Conservation (phyloP, 1,284 basidiomycete genomes). For the Microbotryum intermedium region DNA sequence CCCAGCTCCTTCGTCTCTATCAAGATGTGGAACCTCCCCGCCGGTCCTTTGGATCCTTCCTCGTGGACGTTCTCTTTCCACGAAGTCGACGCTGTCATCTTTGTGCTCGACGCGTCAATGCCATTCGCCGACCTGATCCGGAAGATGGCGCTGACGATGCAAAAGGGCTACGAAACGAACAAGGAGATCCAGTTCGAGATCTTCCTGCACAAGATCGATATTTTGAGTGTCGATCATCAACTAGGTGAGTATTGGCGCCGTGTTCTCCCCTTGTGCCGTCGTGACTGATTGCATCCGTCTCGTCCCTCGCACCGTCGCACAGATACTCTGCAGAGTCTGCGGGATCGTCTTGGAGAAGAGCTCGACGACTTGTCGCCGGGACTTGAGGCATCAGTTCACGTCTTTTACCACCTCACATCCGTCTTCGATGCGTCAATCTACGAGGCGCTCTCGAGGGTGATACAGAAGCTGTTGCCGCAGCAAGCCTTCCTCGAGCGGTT, state of each 20-base stretch:
- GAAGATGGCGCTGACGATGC: slow-evolving; percentile 35
- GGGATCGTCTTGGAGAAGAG: slow-evolving; percentile 72
- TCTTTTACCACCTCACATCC: slow-evolving; percentile 70
- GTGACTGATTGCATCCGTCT: neutral
- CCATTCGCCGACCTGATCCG: slow-evolving; percentile 37
- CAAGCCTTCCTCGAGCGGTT: slow-evolving; percentile 64
- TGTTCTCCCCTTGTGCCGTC: neutral
- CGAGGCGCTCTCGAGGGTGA: slow-evolving; percentile 70
- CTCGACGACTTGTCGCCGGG: slow-evolving; percentile 56
- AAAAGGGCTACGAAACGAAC: slow-evolving; percentile 54
- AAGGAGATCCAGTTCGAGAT: slow-evolving; percentile 76
- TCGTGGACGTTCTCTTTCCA: slow-evolving; percentile 47
- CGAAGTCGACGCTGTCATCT: slow-evolving; percentile 53
- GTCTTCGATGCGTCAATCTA: slow-evolving; percentile 81
- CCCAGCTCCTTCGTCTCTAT: slow-evolving; percentile 78
- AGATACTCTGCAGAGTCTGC: slow-evolving; percentile 84
- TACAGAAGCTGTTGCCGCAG: slow-evolving; percentile 57
- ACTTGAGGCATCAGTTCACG: slow-evolving; percentile 31
- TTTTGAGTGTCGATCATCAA: slow-evolving; percentile 82
- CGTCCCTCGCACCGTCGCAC: neutral
- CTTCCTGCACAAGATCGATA: slow-evolving; percentile 94
- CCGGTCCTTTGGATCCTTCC: slow-evolving; percentile 62
- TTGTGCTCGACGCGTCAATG: slow-evolving; percentile 94
- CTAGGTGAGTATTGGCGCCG: slow-evolving; percentile 53
- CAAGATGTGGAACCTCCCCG: slow-evolving; percentile 92